Percentiles rank a stretch among this genome's conserved stretches.
Evolutionary conservation across 78 protist genomes (phyloP).

Genomic region (Protostelium mycophagum): DNA sequence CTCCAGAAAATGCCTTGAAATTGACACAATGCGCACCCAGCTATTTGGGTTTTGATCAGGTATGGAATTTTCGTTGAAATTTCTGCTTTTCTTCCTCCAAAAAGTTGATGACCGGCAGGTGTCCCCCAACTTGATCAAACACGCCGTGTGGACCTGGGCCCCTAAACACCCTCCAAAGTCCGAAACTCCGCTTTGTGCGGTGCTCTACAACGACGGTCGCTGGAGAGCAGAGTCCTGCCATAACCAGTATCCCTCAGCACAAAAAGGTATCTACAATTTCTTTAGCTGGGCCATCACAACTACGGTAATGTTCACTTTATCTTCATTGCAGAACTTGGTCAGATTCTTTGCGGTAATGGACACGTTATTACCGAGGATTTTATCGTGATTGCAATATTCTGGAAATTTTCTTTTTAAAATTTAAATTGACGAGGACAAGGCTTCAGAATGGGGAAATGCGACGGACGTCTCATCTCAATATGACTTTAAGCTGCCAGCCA

Average conservation of each 20-base stretch:
- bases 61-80: not conserved
- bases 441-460: not conserved
- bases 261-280: too few relatives aligned
- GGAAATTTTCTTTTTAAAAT: too few relatives aligned
- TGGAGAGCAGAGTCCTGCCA: too few relatives aligned
- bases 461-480: not conserved
- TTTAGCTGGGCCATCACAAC: too few relatives aligned
- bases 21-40: not conserved
- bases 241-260: too few relatives aligned
- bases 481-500: not conserved
- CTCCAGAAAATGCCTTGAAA: not conserved
- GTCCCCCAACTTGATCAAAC: not conserved
- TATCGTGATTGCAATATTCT: too few relatives aligned
- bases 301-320: too few relatives aligned
- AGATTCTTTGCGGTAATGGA: too few relatives aligned
- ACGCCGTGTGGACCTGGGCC: not conserved
- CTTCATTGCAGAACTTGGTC: too few relatives aligned
- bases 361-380: too few relatives aligned
- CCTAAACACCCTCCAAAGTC: not conserved
- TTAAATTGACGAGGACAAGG: not conserved
- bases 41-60: not conserved
- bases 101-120: not conserved
- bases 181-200: not conserved
- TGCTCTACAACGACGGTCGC: not conserved
- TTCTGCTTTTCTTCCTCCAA: not conserved